phyloP scores from a whole-genome alignment of 768 basidiomycete genomes.

The Tulasnella sp. region DNA sequence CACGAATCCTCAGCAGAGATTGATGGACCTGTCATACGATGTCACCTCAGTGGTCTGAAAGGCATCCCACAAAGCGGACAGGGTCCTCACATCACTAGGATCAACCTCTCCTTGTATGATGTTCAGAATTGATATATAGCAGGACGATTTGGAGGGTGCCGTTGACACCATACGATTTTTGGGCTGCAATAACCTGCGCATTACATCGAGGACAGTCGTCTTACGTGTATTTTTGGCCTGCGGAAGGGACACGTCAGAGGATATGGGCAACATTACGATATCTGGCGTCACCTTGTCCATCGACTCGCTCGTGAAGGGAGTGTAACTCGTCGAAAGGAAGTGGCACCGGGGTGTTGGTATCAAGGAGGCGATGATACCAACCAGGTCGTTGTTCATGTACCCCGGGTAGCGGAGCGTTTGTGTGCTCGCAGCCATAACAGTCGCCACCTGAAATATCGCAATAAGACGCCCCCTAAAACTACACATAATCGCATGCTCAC shows the following conservation, averaged over 20 bases:
- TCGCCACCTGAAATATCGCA: slow-evolving; percentile 54
- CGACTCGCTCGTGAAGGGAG: slow-evolving; percentile 93
- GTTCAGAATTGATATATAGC: slow-evolving; percentile 95
- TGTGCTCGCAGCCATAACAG: slow-evolving; percentile 95
- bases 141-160: slow-evolving; percentile 77
- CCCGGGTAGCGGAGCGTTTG: slow-evolving; percentile 94
- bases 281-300: slow-evolving; percentile 67
- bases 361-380: slow-evolving; percentile 90
- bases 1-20: slow-evolving; percentile 89
- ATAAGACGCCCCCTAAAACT: not conserved
- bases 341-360: slow-evolving; percentile 97
- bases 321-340: slow-evolving; percentile 98
- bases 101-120: slow-evolving; percentile 99
- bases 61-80: not conserved
- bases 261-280: not conserved
- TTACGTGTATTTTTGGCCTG: slow-evolving; percentile 91
- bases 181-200: slow-evolving; percentile 92
- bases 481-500: slow-evolving; percentile 31
- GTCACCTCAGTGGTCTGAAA: not conserved
- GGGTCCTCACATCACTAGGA: slow-evolving; percentile 70
- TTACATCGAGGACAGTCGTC: slow-evolving; percentile 95
- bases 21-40: slow-evolving; percentile 66
- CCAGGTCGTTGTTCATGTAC: slow-evolving; percentile 99
- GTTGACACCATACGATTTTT: slow-evolving; percentile 99
- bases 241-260: not conserved